These are phyloP conservation scores for Anisodus tanguticus DNA, from an alignment of 257 asterid genomes.

Conservation along the genomic window DNA sequence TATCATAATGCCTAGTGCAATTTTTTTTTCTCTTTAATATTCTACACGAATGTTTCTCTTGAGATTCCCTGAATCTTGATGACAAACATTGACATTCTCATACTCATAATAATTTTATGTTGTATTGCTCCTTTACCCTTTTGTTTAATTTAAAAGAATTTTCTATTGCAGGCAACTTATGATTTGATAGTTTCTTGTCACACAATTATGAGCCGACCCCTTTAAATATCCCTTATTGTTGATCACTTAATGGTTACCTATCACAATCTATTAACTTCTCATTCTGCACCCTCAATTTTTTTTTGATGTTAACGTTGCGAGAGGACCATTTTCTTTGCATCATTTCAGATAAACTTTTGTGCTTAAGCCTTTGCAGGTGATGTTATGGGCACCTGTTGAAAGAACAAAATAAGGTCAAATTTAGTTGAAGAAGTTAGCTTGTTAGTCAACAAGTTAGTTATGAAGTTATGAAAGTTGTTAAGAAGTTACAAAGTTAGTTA, in stretches of 20 bases:
- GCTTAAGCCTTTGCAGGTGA: background rate
- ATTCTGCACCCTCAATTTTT: background rate
- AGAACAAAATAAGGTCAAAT: too few relatives aligned
- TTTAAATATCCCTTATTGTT: background rate
- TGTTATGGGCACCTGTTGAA: background rate
- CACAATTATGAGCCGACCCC: background rate
- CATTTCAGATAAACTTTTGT: background rate
- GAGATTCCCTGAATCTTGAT: background rate
- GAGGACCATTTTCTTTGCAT: background rate
- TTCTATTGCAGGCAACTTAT: background rate
- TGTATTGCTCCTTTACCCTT: background rate
- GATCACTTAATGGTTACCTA: background rate
- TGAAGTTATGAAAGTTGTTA: too few relatives aligned
- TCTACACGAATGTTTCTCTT: background rate
- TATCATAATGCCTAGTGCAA: background rate
- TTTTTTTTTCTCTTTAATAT: background rate
- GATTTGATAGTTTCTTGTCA: conserved; percentile 1
- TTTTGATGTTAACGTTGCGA: background rate
- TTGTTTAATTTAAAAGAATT: background rate
- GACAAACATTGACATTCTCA: background rate
- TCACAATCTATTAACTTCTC: background rate
- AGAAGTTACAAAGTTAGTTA: too few relatives aligned
- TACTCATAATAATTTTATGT: background rate
- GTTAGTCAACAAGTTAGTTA: too few relatives aligned
- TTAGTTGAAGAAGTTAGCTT: too few relatives aligned